These are phyloP conservation scores for Litsea cubeba DNA, from an alignment of 164 flowering plant genomes.

Conservation along the genomic window DNA sequence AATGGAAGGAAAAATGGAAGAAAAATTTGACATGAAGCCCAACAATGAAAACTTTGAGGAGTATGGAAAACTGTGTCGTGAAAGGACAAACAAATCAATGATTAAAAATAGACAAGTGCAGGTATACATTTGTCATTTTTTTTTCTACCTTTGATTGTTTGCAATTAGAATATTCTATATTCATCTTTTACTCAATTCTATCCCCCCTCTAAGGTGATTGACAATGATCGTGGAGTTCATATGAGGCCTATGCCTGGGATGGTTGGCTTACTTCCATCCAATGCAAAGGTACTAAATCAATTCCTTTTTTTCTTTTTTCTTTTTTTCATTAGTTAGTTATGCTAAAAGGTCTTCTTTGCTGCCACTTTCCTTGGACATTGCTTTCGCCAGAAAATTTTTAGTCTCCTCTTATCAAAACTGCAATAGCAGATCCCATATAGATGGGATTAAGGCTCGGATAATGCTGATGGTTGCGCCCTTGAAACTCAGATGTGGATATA, in stretches of 20 bases:
- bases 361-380: not conserved
- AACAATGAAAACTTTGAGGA: constrained; percentile 45
- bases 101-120: constrained; percentile 65
- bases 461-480: too few species aligned
- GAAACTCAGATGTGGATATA: too few species aligned
- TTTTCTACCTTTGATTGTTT: not conserved
- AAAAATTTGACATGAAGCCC: constrained; percentile 88
- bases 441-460: not conserved
- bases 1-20: constrained; percentile 71
- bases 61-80: constrained; percentile 76
- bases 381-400: not conserved
- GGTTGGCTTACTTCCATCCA: constrained; percentile 22
- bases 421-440: not conserved
- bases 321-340: not conserved
- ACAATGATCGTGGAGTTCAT: constrained; percentile 45
- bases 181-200: not conserved
- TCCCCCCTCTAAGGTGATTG: constrained; percentile 43
- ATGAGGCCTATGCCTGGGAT: constrained; percentile 70
- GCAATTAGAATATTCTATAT: not conserved
- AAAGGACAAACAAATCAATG: constrained; percentile 65
- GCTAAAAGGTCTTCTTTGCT: not conserved
- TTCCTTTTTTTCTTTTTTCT: not conserved
- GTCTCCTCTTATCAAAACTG: not conserved
- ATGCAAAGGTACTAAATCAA: constrained; percentile 25
- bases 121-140: constrained; percentile 26